Base-by-base conservation (phyloP, 768 basidiomycete species). In the Podaxis mareebaensis region DNA sequence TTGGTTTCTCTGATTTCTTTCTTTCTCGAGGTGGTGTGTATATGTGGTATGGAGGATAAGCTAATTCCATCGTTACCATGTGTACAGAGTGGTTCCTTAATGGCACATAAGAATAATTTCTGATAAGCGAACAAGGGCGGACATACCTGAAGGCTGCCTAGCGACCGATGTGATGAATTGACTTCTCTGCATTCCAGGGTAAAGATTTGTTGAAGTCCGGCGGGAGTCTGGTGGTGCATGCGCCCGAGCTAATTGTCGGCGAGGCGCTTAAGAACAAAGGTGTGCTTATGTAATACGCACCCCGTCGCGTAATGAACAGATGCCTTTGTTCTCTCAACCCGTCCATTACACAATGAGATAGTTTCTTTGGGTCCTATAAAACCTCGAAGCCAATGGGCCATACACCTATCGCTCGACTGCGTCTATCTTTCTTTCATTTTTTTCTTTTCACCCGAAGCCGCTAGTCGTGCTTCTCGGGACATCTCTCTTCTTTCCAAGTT, bases 381-480 rank as follows among this genome's bases (percentile, higher is more conserved):
- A n/a, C 8, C 11, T 36, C 5, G 20, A 38, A 24, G 20, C 7
- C 46, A 22, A 38, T 39, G 48, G 3, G 4, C 3, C 17, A 20
- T 49, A n/a, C n/a, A 11, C 33, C 30, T 60, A 36, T 17, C 48
- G 22, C 40, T 57, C 17, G 58, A 60, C 58, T 53, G 58, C 12
- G 58, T 52, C 49, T 26, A 38, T 33, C 58, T 39, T 36, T 12
- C 42, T 53, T 49, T 26, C 49, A 52, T 22, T 51, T 57, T 52
- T 52, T 51, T 38, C 22, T 59, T 38, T 39, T 51, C 10, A n/a
- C 26, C 17, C 48, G 58, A 51, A 44, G 48, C 68, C 73, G 71
- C 74, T 60, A 70, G 71, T 66, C 73, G 74, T 68, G 75, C 73
- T 63, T 65, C 64, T 52, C 57, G 11, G 7, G 10, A 8, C 40